A percentile compares a stretch with the other conserved stretches of the same genome.
These are phyloP conservation scores for Balakata baccata DNA, from an alignment of 345 rosid genomes.

Conservation along the genomic window DNA sequence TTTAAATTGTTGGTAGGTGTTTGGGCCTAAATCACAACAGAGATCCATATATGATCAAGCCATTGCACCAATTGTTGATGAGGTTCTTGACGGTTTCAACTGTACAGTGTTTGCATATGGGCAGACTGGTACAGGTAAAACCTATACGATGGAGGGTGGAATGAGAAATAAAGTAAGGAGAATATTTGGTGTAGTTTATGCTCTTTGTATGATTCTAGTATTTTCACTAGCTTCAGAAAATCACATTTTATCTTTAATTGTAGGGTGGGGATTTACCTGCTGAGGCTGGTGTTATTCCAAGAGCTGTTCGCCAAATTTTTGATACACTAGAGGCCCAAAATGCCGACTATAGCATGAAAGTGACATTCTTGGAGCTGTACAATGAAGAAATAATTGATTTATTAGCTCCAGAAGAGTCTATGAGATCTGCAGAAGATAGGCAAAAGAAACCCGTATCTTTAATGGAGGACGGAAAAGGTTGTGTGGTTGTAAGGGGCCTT, in stretches of 20 bases:
- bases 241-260: background rate
- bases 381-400: constrained; percentile 89
- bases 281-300: constrained; percentile 88
- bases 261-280: constrained; percentile 90
- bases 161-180: constrained; percentile 71
- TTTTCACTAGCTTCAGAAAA: background rate
- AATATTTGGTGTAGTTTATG: background rate
- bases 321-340: constrained; percentile 79
- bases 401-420: constrained; percentile 63
- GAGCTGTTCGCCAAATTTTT: constrained; percentile 84
- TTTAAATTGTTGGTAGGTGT: constrained; percentile 47
- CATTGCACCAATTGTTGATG: constrained; percentile 74
- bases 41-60: constrained; percentile 93
- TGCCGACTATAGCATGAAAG: constrained; percentile 90
- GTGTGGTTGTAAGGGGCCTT: constrained; percentile 83
- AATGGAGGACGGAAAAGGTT: constrained; percentile 92
- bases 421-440: constrained; percentile 60
- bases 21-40: constrained; percentile 92
- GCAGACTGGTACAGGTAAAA: constrained; percentile 88
- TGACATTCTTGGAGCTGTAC: constrained; percentile 84
- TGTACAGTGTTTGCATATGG: constrained; percentile 96
- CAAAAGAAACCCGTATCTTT: constrained; percentile 80
- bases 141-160: constrained; percentile 95
- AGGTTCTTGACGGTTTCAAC: constrained; percentile 90
- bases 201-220: background rate